phyloP scores from a whole-genome alignment of 1,139 yeast genomes.

The Diutina pseudorugosa region DNA sequence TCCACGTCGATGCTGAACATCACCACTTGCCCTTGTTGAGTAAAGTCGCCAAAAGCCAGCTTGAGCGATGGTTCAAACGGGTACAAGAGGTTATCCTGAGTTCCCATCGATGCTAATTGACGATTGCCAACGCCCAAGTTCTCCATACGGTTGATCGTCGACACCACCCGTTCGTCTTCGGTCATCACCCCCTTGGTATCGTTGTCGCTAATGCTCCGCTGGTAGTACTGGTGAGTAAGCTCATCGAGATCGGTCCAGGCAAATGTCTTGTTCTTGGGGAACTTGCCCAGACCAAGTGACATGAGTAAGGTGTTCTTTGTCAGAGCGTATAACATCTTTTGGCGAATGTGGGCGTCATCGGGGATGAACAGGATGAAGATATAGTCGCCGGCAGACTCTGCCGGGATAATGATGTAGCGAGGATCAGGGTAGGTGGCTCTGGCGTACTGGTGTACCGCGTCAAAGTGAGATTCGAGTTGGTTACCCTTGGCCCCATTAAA shows the following conservation, averaged over 20 bases:
- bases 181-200: conserved; percentile 29
- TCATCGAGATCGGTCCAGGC: conserved; percentile 53
- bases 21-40: conserved; percentile 7
- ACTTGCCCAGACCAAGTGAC: conserved; percentile 55
- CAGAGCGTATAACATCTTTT: conserved; percentile 91
- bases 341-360: conserved; percentile 68
- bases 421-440: conserved; percentile 30
- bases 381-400: conserved; percentile 15
- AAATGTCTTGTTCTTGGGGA: conserved; percentile 37
- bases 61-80: conserved; percentile 16
- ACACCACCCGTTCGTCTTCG: conserved; percentile 44
- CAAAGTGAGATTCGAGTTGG: conserved; percentile 6
- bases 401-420: conserved; percentile 35
- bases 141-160: conserved; percentile 29
- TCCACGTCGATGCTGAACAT: conserved; percentile 21
- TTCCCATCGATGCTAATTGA: conserved; percentile 17
- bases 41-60: conserved; percentile 11
- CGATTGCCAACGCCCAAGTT: conserved; percentile 14
- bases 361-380: conserved; percentile 80
- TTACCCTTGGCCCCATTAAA: conserved; percentile 15
- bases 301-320: conserved; percentile 66
- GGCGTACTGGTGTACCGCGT: conserved; percentile 6
- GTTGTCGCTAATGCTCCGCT: conserved; percentile 21
- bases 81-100: conserved; percentile 14
- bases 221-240: conserved; percentile 39